A percentile compares a stretch with the other conserved stretches of the same genome.
Evolutionary conservation across 228 moss, liverwort and hornwort species (phyloP).

Genomic region (Sphagnum fallax): DNA sequence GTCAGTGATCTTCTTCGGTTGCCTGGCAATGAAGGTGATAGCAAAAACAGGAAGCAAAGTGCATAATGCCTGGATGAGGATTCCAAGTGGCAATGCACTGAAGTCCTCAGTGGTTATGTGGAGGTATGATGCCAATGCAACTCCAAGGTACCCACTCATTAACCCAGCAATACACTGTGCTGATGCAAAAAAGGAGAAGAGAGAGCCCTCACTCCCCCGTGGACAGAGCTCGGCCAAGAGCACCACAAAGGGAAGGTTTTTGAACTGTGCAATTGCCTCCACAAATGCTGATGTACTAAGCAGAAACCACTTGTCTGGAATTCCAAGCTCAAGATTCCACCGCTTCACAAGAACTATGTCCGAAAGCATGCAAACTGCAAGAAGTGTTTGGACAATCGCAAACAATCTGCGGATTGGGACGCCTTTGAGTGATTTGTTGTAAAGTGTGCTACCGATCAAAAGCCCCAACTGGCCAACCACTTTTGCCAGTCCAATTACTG

Average conservation of each 20-base stretch:
- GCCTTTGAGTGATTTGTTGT: slow-evolving; percentile 22
- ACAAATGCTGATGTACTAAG: slow-evolving; percentile 17
- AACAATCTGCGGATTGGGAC: slow-evolving; percentile 28
- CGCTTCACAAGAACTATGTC: slow-evolving; percentile 40
- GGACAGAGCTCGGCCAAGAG: slow-evolving; percentile 16
- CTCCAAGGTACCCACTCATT: slow-evolving; percentile 17
- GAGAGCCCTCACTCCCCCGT: slow-evolving; percentile 15
- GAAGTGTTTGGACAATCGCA: slow-evolving; percentile 31
- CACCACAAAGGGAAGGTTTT: slow-evolving; percentile 14
- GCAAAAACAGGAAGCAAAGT: slow-evolving; percentile 12
- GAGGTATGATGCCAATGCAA: slow-evolving; percentile 10
- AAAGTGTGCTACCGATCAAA: slow-evolving; percentile 30
- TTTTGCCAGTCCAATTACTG: slow-evolving; percentile 27
- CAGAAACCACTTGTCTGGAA: slow-evolving; percentile 29
- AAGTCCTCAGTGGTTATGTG: slow-evolving; percentile 6
- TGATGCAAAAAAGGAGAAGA: slow-evolving; percentile 18
- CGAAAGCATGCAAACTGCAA: slow-evolving; percentile 28
- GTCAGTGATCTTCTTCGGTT: not conserved
- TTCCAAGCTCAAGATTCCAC: slow-evolving; percentile 22
- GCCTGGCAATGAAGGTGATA: slow-evolving; percentile 10
- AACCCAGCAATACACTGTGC: slow-evolving; percentile 13
- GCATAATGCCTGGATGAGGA: slow-evolving; percentile 8
- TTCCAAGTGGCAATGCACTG: slow-evolving; percentile 13
- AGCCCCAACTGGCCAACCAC: slow-evolving; percentile 42
- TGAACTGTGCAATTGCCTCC: slow-evolving; percentile 17